These are phyloP conservation scores for Pichia scutulata DNA, from an alignment of 805 yeast species.

Conservation along the genomic window DNA sequence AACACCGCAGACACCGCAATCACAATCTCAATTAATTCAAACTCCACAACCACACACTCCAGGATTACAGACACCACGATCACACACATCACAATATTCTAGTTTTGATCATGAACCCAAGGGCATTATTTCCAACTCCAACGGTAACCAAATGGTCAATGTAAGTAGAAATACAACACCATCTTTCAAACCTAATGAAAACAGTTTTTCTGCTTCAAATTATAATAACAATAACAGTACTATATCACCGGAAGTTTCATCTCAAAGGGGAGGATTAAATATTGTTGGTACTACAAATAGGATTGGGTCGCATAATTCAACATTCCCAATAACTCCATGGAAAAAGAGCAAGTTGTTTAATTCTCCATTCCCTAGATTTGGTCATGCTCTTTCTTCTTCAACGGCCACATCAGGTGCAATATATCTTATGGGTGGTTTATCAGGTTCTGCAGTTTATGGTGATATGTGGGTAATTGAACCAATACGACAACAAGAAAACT, in stretches of 20 bases:
- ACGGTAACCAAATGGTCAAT: not conserved
- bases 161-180: not conserved
- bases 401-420: conserved; percentile 76
- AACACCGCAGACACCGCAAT: not conserved
- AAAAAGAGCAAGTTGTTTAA: conserved; percentile 49
- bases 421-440: conserved; percentile 90
- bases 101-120: not conserved
- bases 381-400: conserved; percentile 78
- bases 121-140: not conserved
- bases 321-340: conserved; percentile 47
- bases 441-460: conserved; percentile 87
- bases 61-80: not conserved
- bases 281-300: not conserved
- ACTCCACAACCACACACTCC: too few species aligned
- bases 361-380: conserved; percentile 91
- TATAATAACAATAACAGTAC: not conserved
- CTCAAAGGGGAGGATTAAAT: not conserved
- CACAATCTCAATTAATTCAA: too few species aligned
- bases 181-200: not conserved
- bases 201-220: not conserved
- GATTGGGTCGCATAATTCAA: not conserved
- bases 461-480: conserved; percentile 88
- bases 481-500: conserved; percentile 34
- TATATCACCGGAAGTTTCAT: not conserved
- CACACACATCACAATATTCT: not conserved